Percentiles rank a stretch among this genome's conserved stretches.
phyloP scores from a whole-genome alignment of 176 grass and related monocot species.

The Musa itinerans region DNA sequence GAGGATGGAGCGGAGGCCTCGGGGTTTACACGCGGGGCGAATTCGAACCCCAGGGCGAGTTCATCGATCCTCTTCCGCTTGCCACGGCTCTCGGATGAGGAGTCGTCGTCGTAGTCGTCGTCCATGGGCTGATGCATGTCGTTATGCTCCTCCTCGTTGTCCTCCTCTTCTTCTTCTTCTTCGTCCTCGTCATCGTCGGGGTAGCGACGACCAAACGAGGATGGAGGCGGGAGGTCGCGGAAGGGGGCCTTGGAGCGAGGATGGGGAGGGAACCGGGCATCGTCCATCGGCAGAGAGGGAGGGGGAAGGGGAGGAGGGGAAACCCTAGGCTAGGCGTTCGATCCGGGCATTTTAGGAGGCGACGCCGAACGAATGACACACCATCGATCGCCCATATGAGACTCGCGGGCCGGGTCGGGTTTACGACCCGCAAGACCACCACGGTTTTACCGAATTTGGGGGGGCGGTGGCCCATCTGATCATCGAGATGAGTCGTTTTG shows the following conservation, averaged over 20 bases:
- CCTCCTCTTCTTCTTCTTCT: background rate
- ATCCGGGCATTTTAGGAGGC: too few species aligned
- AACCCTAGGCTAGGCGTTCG: too few species aligned
- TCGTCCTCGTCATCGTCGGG: background rate
- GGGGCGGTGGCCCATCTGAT: too few species aligned
- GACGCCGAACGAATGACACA: too few species aligned
- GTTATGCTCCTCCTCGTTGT: background rate
- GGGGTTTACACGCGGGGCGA: slow-evolving; percentile 41
- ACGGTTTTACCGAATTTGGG: too few species aligned
- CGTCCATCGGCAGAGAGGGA: slow-evolving; percentile 18
- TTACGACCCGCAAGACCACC: too few species aligned
- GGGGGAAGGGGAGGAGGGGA: too few species aligned
- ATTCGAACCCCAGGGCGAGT: slow-evolving; percentile 55
- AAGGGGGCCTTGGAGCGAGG: slow-evolving; percentile 35
- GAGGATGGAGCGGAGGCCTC: background rate
- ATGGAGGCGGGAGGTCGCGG: background rate
- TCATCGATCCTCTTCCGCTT: slow-evolving; percentile 27
- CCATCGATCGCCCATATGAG: too few species aligned
- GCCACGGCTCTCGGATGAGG: slow-evolving; percentile 1
- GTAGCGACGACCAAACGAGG: background rate
- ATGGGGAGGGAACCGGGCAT: slow-evolving; percentile 5
- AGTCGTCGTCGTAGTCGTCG: background rate
- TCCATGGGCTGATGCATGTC: background rate
- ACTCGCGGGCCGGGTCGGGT: too few species aligned
- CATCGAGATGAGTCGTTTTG: too few species aligned